Base-by-base conservation (phyloP, 2,329 filamentous ascomycete genomes). In the Neonectria magnoliae region DNA sequence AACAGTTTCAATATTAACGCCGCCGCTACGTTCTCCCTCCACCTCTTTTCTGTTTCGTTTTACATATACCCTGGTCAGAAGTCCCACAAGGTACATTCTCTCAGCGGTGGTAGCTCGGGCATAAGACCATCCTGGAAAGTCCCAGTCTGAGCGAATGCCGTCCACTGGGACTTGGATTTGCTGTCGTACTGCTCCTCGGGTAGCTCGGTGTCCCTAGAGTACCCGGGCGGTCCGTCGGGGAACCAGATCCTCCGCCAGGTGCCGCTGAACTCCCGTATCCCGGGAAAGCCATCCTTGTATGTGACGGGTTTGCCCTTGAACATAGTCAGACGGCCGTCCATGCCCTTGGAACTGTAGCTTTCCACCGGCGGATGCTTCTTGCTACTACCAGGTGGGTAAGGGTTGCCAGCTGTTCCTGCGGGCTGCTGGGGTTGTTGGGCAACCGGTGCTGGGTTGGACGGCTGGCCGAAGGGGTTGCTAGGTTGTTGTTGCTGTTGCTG, bases 51-150 rank as follows among this genome's bases (percentile, higher is more conserved):
- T 57, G 45, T 33, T 52, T 50, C 4, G 7, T 36, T 25, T 18
- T 45, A 48, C 33, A 60, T 44, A 44, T 29, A 33, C 53, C 47
- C 33, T 22, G 22, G 54, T 81, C 78, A 94, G 72, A 95, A 90
- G 75, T 93, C 88, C 87, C 91, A 95, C 29, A 81, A 79, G 69
- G 89, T 90, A 83, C 90, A 95, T 74, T 95, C 93, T 66, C 88
- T 84, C 78, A 90, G 90, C 0, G 94, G 94, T 20, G 94, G 93
- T 50, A 93, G 81, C 71, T 91, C 85, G 0, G 94, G 94, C 81
- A 97, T 91, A 7, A 89, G 73, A 0, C 90, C 91, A 38, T 88
- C 88, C 45, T 86, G 84, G 77, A 97, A 97, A 33, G 77, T 79
- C 0, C 93, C 93, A 20, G 87, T 87, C 67, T 88, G 83, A 50